Evolutionary conservation across 2,329 filamentous ascomycete genomes (phyloP).

Genomic region (Ophiosphaerella korrae): DNA sequence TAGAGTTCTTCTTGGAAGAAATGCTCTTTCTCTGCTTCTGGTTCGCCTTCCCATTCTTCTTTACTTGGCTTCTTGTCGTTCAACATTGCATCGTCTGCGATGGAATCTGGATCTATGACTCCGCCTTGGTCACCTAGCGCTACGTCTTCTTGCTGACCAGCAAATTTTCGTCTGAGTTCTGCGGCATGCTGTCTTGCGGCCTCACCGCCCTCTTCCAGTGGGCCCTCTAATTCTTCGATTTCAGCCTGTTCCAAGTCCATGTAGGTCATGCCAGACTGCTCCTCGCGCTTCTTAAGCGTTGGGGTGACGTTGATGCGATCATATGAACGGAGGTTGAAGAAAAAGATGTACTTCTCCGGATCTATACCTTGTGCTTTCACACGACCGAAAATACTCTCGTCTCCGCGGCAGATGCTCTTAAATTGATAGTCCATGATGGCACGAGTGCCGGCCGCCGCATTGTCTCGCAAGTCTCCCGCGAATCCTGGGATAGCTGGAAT

Average conservation of each 20-base stretch:
- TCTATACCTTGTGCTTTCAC: constrained; percentile 76
- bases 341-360: constrained; percentile 79
- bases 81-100: constrained; percentile 83
- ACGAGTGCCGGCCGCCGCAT: constrained; percentile 78
- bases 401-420: constrained; percentile 90
- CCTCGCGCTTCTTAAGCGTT: constrained; percentile 73
- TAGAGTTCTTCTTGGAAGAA: constrained; percentile 97
- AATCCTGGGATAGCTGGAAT: constrained; percentile 95
- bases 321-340: constrained; percentile 93
- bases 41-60: constrained; percentile 75
- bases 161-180: constrained; percentile 54
- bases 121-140: constrained; percentile 47
- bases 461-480: constrained; percentile 83
- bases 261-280: constrained; percentile 81
- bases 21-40: constrained; percentile 78
- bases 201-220: constrained; percentile 35
- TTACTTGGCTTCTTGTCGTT: constrained; percentile 66
- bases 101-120: constrained; percentile 63
- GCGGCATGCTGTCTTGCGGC: constrained; percentile 52
- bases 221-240: constrained; percentile 81
- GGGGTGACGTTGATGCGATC: constrained; percentile 87
- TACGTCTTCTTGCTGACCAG: constrained; percentile 48
- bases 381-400: constrained; percentile 86
- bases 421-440: constrained; percentile 99
- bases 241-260: constrained; percentile 85